phyloP scores from a whole-genome alignment of 2,329 filamentous ascomycete species.

The Cordyceps tenuipes region DNA sequence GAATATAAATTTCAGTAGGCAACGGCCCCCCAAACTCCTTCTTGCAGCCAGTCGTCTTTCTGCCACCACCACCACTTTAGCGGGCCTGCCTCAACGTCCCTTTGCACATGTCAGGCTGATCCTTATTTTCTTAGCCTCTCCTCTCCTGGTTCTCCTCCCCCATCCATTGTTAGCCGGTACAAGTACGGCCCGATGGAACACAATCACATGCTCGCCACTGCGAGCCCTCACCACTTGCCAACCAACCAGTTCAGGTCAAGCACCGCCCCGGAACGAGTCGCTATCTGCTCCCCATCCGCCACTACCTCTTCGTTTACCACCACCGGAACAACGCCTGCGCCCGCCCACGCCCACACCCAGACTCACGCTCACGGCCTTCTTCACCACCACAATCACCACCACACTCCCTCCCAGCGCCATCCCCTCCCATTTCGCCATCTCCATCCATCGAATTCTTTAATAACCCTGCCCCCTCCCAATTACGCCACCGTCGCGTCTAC shows the following conservation, averaged over 20 bases:
- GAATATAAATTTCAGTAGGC: neutral
- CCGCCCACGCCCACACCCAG: neutral
- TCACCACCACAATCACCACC: conserved; percentile 5
- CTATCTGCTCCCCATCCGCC: neutral
- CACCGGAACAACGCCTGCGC: neutral
- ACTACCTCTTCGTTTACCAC: conserved; percentile 1
- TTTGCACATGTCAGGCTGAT: conserved; percentile 10
- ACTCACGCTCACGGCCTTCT: conserved; percentile 19
- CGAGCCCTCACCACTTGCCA: neutral
- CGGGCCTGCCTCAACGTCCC: conserved; percentile 6
- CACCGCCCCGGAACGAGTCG: neutral
- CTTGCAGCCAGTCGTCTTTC: neutral
- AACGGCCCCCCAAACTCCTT: neutral
- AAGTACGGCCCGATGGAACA: conserved; percentile 6
- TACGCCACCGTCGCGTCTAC: neutral
- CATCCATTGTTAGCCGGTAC: neutral
- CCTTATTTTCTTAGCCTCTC: neutral
- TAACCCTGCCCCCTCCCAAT: conserved; percentile 1
- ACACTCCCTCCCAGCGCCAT: conserved; percentile 14
- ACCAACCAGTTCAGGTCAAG: too few relatives aligned
- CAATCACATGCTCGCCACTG: conserved; percentile 19
- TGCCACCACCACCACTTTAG: neutral
- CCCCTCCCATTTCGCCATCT: conserved; percentile 15
- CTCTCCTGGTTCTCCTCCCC: neutral
- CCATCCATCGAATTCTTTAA: neutral